Evolutionary conservation across 495 filamentous ascomycete genomes (phyloP).

Genomic region (Pyrenula massariospora): DNA sequence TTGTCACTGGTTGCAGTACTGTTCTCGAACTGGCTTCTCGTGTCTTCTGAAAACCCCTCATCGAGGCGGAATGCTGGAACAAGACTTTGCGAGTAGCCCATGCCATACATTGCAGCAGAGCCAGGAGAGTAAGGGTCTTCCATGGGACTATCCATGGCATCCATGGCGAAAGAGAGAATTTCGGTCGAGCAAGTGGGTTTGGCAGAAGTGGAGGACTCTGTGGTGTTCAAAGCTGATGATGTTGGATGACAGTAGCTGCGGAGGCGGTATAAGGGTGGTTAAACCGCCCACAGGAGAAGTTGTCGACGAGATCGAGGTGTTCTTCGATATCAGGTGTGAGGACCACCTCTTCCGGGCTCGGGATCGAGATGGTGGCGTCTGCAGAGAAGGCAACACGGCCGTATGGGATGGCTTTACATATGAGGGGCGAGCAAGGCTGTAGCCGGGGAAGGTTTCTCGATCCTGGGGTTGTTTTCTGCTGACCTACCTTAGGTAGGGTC

Average conservation of each 20-base stretch:
- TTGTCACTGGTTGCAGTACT: slow-evolving; percentile 22
- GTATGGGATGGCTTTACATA: neutral
- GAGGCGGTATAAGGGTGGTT: no score
- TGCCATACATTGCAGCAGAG: neutral
- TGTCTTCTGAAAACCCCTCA: slow-evolving; percentile 58
- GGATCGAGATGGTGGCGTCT: neutral
- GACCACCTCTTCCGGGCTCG: neutral
- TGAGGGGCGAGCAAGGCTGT: neutral
- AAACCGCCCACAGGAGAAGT: no score
- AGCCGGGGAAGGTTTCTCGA: no score
- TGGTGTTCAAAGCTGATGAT: no score
- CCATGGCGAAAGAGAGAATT: neutral
- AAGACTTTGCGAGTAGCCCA: neutral
- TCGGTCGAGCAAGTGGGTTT: no score
- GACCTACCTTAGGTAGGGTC: no score
- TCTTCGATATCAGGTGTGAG: neutral
- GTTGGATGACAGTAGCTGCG: no score
- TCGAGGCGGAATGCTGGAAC: slow-evolving; percentile 39
- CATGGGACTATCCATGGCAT: neutral
- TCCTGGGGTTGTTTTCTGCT: no score
- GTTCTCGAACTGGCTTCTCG: slow-evolving; percentile 41
- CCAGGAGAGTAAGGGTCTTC: neutral
- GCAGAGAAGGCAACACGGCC: neutral
- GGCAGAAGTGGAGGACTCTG: no score
- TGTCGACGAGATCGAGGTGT: neutral